Base-by-base conservation (phyloP, 164 flowering plant genomes). In the Cinnamomum chago region DNA sequence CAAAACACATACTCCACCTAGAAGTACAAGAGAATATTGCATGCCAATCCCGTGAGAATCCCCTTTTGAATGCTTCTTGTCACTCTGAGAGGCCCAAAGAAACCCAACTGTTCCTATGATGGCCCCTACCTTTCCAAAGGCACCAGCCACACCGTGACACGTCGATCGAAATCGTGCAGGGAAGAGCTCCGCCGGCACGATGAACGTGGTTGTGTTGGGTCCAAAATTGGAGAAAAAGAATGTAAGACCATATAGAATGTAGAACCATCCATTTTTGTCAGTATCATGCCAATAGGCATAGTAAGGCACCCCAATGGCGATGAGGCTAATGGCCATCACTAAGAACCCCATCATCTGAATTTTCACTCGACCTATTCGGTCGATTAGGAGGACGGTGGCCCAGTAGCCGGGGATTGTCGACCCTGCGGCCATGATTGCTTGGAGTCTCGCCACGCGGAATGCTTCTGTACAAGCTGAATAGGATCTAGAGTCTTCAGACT, bases 131-230 rank as follows among this genome's bases (percentile, higher is more conserved):
- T 89, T 90, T 1, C 95, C 92, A 1, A 79, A 77, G 4, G 92
- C 89, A 15, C 86, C 92, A 0, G 90, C 81, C 1, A 90, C 81
- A 2, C 92, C 95, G 78, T 90, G 95, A 70, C 92, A 89, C 0
- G 95, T 89, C 3, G 92, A 72, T n/a, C 94, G 82, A 22, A 89
- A 85, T 28, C 94, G 76, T 3, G 92, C 87, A 1, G 94, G 94
- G 51, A 90, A 90, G 0, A 89, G 87, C 80, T 90, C 94, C 0
- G 92, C 91, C 0, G 94, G 94, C 10, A 88, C 85, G 1, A 89
- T 89, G 40, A 90, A 90, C 0, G 92, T 90, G 3, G 92, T 89
- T 0, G 91, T 85, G 73, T 89, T 90, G 3, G 95, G 95, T 13
- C 92, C 92, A 18, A 88, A 85, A 58, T 89, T 90, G 15, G 91